These are phyloP conservation scores for Exophiala mesophila DNA, from an alignment of 2,329 filamentous ascomycete species.

Conservation along the genomic window DNA sequence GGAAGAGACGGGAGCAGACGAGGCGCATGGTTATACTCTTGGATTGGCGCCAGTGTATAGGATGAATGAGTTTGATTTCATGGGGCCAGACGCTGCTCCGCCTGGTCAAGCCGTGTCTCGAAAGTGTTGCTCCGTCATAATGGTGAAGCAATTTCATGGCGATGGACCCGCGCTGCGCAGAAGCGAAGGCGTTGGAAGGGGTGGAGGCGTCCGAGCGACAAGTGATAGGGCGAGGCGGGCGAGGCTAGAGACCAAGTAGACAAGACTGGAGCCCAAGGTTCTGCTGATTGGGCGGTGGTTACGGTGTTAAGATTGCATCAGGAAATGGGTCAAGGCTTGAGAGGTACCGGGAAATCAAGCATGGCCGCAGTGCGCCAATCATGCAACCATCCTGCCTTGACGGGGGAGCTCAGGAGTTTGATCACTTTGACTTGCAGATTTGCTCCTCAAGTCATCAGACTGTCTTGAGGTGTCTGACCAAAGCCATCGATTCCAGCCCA, in stretches of 20 bases:
- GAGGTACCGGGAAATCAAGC: constrained; percentile 1
- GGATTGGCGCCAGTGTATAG: not conserved
- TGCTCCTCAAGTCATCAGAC: no score
- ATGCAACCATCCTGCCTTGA: not conserved
- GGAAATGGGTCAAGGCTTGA: constrained; percentile 1
- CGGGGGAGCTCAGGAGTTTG: not conserved
- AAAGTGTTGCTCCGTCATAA: constrained; percentile 2
- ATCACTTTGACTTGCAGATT: no score
- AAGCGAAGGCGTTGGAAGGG: constrained; percentile 1
- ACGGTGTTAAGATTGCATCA: not conserved
- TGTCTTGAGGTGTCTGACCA: no score
- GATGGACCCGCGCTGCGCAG: not conserved
- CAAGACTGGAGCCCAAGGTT: not conserved
- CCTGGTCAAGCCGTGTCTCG: not conserved
- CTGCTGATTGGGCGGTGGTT: not conserved
- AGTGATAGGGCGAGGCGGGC: no score
- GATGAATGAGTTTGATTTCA: not conserved
- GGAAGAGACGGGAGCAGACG: not conserved
- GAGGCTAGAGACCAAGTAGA: no score
- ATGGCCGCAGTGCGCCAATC: not conserved
- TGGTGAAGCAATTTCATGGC: not conserved
- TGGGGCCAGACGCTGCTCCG: not conserved
- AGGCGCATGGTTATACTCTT: constrained; percentile 1
- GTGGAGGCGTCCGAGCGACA: no score
- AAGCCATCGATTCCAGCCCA: no score